These are phyloP conservation scores for Petunia secreta DNA, from an alignment of 257 asterid genomes.

Conservation along the genomic window DNA sequence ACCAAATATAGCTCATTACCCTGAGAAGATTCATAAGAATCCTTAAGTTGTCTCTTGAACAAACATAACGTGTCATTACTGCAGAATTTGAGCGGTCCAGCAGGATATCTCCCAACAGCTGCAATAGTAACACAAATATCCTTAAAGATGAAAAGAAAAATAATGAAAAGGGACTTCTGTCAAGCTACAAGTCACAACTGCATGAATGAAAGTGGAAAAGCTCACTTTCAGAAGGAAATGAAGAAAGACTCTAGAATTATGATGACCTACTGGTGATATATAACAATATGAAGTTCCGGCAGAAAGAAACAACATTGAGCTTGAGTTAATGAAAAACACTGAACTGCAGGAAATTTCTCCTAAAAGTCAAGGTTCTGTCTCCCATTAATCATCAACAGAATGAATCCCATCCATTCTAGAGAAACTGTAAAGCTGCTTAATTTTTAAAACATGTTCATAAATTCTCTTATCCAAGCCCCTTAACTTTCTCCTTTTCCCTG, in stretches of 20 bases:
- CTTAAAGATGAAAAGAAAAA: background rate
- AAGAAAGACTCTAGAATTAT: background rate
- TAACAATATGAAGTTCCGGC: background rate
- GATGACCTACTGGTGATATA: background rate
- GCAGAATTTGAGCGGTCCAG: conserved; percentile 88
- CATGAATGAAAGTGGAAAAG: conserved; percentile 4
- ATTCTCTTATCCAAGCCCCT: conserved; percentile 15
- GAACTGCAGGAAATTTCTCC: background rate
- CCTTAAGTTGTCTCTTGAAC: conserved; percentile 89
- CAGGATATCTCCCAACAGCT: conserved; percentile 88
- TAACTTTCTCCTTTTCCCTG: conserved; percentile 5
- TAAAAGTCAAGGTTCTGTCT: background rate
- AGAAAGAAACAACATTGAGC: background rate
- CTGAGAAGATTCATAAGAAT: conserved; percentile 93
- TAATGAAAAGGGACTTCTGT: background rate
- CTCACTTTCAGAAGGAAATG: background rate
- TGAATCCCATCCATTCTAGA: conserved; percentile 16
- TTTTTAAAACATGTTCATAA: background rate
- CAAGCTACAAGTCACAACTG: conserved; percentile 5
- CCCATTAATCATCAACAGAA: conserved; percentile 13
- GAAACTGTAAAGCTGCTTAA: background rate
- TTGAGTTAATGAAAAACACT: background rate
- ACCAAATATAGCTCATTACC: conserved; percentile 49
- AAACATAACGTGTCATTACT: conserved; percentile 80
- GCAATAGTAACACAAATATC: conserved; percentile 30